These are phyloP conservation scores for Adansonia rubrostipa DNA, from an alignment of 441 rosid species.

Conservation along the genomic window DNA sequence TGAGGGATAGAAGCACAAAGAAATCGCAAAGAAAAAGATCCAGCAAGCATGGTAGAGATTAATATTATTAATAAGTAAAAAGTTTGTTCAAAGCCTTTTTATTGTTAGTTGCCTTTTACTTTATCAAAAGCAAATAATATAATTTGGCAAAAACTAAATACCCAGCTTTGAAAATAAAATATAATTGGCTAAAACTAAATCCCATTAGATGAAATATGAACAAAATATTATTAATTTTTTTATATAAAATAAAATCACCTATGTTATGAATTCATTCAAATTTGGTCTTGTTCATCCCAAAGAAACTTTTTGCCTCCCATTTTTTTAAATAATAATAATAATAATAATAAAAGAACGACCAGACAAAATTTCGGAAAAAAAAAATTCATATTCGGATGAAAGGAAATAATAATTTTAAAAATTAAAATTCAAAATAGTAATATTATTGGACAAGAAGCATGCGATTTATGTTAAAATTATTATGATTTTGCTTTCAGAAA, in stretches of 20 bases:
- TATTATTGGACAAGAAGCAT: background rate
- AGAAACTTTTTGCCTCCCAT: background rate
- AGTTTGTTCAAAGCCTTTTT: background rate
- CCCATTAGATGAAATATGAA: background rate
- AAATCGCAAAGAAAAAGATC: background rate
- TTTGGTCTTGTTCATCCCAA: background rate
- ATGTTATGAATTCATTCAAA: background rate
- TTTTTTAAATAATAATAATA: too few relatives aligned
- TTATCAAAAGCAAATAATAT: too few relatives aligned
- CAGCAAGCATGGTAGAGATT: background rate
- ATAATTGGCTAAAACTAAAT: too few relatives aligned
- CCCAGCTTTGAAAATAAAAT: too few relatives aligned
- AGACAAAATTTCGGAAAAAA: background rate
- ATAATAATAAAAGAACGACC: background rate
- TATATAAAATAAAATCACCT: background rate
- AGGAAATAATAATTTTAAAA: background rate
- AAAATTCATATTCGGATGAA: background rate
- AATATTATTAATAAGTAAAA: background rate
- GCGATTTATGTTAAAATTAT: background rate
- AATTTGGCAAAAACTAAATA: too few relatives aligned
- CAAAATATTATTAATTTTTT: background rate
- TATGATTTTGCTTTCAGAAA: background rate
- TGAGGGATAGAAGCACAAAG: background rate
- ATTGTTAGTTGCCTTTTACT: background rate
- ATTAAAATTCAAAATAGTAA: background rate